A percentile compares a stretch with the other conserved stretches of the same genome.
Conservation (phyloP, 345 rosid genomes). For the Psidium friedrichsthalianum region DNA sequence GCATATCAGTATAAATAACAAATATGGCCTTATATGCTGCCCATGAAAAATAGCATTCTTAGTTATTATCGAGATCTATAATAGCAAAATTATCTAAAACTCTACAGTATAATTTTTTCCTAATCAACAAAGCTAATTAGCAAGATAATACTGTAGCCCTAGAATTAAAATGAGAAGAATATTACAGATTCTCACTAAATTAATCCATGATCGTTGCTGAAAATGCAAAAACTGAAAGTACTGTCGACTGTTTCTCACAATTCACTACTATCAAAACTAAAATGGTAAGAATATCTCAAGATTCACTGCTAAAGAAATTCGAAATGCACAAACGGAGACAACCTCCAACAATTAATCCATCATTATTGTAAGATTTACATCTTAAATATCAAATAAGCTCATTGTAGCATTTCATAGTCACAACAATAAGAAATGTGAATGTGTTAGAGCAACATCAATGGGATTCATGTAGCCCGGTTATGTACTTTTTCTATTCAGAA, state of each 20-base stretch:
- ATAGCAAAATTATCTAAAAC: not conserved
- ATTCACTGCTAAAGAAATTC: too few species aligned
- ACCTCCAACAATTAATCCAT: too few species aligned
- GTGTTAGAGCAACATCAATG: too few species aligned
- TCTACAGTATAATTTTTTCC: not conserved
- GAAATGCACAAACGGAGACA: too few species aligned
- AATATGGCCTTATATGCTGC: not conserved
- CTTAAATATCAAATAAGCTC: too few species aligned
- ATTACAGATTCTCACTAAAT: not conserved
- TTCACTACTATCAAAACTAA: not conserved
- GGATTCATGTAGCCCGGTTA: fast-evolving
- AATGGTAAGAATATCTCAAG: too few species aligned
- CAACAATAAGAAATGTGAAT: too few species aligned
- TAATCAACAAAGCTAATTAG: not conserved
- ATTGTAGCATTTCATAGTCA: too few species aligned
- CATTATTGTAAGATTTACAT: too few species aligned
- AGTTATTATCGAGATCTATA: not conserved
- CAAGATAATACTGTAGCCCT: not conserved
- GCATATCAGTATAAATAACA: not conserved
- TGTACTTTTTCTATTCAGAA: fast-evolving
- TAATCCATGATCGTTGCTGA: not conserved
- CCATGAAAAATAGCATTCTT: not conserved
- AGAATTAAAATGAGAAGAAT: not conserved
- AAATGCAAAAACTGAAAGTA: not conserved
- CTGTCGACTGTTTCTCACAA: not conserved